phyloP scores from a whole-genome alignment of 2,329 filamentous ascomycete species.

The Xenoacremonium recifei region DNA sequence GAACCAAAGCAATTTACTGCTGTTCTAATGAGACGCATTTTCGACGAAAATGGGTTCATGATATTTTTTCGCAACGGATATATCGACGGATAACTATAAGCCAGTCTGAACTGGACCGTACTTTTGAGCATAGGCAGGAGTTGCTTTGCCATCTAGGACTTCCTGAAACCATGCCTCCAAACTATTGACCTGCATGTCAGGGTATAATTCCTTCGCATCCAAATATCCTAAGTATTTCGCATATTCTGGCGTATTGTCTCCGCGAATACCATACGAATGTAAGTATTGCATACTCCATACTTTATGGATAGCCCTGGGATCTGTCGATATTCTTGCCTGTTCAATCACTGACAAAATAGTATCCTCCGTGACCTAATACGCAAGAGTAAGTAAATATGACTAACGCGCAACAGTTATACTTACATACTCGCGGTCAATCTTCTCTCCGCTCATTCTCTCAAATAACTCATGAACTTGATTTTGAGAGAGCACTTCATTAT shows the following conservation, averaged over 20 bases:
- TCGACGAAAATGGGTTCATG: too few species aligned
- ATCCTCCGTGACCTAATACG: too few species aligned
- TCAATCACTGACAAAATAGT: too few species aligned
- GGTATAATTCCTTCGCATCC: conserved; percentile 52
- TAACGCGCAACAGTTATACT: conserved; percentile 37
- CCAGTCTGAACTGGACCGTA: too few species aligned
- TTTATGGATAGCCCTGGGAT: background rate
- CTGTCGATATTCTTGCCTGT: background rate
- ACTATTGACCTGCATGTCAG: conserved; percentile 29
- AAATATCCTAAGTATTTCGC: conserved; percentile 56
- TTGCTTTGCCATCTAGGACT: too few species aligned
- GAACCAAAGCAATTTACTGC: too few species aligned
- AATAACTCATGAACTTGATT: conserved; percentile 45
- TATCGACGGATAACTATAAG: too few species aligned
- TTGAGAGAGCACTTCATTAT: conserved; percentile 42
- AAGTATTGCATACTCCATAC: background rate
- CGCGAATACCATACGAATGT: conserved; percentile 32
- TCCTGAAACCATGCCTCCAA: too few species aligned
- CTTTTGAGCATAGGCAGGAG: too few species aligned
- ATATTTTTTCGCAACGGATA: too few species aligned
- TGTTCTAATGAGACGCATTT: too few species aligned
- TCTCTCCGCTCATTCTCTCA: conserved; percentile 48
- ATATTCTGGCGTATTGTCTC: conserved; percentile 52
- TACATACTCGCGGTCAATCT: conserved; percentile 21
- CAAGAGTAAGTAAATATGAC: too few species aligned